Percentiles rank a stretch among this genome's conserved stretches.
Evolutionary conservation across 1,139 yeast genomes (phyloP).

Genomic region (Blastobotrys serpentis): DNA sequence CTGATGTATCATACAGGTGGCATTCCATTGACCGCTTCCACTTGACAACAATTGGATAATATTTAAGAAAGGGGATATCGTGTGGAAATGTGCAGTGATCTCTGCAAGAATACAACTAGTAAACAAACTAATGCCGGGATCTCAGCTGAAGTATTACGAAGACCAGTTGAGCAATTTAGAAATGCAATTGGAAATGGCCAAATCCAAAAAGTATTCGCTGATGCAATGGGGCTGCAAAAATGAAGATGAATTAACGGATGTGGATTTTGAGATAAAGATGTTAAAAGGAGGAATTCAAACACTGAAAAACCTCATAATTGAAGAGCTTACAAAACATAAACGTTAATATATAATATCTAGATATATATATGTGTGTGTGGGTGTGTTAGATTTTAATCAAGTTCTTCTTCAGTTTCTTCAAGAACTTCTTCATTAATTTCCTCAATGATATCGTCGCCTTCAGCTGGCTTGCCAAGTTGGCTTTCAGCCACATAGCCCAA

Average conservation of each 20-base stretch:
- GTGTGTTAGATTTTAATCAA: conserved; percentile 21
- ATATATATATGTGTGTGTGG: too few species aligned
- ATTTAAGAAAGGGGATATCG: too few species aligned
- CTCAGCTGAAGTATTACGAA: neutral
- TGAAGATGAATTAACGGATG: conserved; percentile 9
- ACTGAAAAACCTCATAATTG: conserved; percentile 21
- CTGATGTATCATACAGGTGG: too few species aligned
- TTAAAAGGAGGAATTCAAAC: conserved; percentile 24
- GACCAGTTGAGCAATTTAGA: conserved; percentile 1
- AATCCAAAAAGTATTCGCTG: neutral
- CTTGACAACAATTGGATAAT: neutral
- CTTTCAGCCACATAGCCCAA: conserved; percentile 42
- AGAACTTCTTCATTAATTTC: conserved; percentile 77
- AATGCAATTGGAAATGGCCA: neutral
- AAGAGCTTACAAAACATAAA: conserved; percentile 3
- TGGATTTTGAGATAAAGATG: conserved; percentile 27
- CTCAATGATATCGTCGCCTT: conserved; percentile 63
- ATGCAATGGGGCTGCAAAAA: conserved; percentile 5
- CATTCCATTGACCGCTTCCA: neutral
- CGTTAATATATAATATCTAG: neutral
- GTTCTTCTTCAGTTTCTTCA: conserved; percentile 42
- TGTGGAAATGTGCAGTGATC: too few species aligned
- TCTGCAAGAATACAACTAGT: too few species aligned
- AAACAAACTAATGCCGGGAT: neutral
- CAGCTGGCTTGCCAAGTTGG: conserved; percentile 31